phyloP scores from a whole-genome alignment of 192 early-diverging fungal species.

The Linnemannia exigua region DNA sequence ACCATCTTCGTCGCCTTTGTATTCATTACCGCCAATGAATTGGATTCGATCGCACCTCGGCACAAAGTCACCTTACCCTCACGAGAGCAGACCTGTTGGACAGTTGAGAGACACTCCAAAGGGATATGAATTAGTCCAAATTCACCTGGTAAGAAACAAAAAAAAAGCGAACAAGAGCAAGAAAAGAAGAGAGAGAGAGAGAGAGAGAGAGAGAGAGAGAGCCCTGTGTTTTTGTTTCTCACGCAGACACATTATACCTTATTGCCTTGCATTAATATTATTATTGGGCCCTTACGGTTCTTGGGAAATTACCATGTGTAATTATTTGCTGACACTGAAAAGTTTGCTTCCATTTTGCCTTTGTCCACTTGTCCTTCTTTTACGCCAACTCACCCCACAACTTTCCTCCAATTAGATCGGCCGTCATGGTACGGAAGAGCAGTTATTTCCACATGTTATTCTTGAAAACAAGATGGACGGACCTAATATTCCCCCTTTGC shows the following conservation, averaged over 20 bases:
- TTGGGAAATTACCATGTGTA: neutral
- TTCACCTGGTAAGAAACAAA: constrained; percentile 35
- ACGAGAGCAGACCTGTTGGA: constrained; percentile 23
- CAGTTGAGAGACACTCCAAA: constrained; percentile 24
- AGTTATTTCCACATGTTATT: neutral
- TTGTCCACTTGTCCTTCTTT: neutral
- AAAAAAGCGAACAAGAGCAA: too few species aligned
- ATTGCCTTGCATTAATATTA: neutral
- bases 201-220: too few species aligned
- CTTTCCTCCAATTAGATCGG: constrained; percentile 2
- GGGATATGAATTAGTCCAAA: constrained; percentile 39
- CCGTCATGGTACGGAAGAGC: constrained; percentile 25
- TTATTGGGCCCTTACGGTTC: neutral
- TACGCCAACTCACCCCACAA: neutral
- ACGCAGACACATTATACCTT: neutral
- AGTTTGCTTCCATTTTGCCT: neutral
- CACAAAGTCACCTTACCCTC: constrained; percentile 52
- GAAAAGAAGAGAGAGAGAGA: too few species aligned
- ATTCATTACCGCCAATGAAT: neutral
- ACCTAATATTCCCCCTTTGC: neutral
- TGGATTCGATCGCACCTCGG: constrained; percentile 42
- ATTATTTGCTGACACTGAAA: neutral
- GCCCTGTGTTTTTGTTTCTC: too few species aligned
- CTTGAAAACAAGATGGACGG: neutral
- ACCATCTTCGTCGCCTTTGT: constrained; percentile 7